These are phyloP conservation scores for Apophysomyces variabilis DNA, from an alignment of 371 early-diverging fungal species.

Conservation along the genomic window DNA sequence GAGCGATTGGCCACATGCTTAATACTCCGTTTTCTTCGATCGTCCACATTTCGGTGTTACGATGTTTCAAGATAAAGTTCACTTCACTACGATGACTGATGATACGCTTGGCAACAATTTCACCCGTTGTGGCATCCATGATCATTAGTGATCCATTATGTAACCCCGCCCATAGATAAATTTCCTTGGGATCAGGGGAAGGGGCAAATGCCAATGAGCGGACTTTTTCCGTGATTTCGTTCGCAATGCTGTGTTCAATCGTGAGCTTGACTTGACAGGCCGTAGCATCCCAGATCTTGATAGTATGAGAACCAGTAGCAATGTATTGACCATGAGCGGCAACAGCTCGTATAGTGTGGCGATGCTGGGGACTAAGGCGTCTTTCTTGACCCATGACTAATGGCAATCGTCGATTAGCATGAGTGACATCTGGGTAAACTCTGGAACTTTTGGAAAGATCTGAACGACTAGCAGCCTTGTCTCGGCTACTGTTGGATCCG, in stretches of 20 bases:
- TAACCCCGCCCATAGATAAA: constrained; percentile 69
- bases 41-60: constrained; percentile 69
- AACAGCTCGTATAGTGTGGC: constrained; percentile 21
- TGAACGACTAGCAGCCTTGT: background rate
- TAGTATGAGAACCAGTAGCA: constrained; percentile 32
- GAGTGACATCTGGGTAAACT: constrained; percentile 30
- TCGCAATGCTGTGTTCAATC: constrained; percentile 22
- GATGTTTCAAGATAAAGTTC: constrained; percentile 64
- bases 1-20: constrained; percentile 67
- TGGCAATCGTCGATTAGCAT: constrained; percentile 32
- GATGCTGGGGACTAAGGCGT: constrained; percentile 18
- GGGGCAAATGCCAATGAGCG: constrained; percentile 45
- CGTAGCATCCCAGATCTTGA: constrained; percentile 27
- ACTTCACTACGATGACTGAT: constrained; percentile 64
- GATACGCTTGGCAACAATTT: constrained; percentile 54
- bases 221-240: constrained; percentile 34
- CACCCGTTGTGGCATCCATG: constrained; percentile 53
- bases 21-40: constrained; percentile 76
- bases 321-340: constrained; percentile 25
- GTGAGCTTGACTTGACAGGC: constrained; percentile 14
- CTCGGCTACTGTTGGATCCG: background rate
- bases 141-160: constrained; percentile 66
- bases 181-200: constrained; percentile 40
- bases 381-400: constrained; percentile 15
- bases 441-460: background rate